Conservation (phyloP, 441 rosid genomes). For the Adansonia madagascariensis region DNA sequence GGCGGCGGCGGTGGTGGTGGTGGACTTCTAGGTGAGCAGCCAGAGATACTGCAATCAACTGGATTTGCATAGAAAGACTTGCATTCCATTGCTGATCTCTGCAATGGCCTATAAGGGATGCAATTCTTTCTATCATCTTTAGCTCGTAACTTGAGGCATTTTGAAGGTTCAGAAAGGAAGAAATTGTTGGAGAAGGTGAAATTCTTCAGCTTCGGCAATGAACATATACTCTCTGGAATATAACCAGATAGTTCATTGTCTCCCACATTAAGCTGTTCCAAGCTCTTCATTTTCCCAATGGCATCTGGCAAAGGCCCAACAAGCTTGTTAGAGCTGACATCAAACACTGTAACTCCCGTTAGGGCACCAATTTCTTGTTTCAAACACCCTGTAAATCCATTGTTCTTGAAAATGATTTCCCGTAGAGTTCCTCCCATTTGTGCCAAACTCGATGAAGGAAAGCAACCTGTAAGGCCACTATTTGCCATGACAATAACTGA, state of each 20-base stretch:
- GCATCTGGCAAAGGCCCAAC: conserved; percentile 69
- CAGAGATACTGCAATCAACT: conserved; percentile 50
- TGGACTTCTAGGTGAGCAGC: conserved; percentile 46
- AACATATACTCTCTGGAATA: conserved; percentile 65
- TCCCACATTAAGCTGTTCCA: conserved; percentile 78
- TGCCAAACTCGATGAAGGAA: conserved; percentile 62
- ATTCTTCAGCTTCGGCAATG: conserved; percentile 64
- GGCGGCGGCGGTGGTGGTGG: no score
- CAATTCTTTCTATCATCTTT: conserved; percentile 67
- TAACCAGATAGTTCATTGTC: conserved; percentile 62
- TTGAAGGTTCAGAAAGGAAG: conserved; percentile 59
- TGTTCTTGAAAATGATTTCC: conserved; percentile 55
- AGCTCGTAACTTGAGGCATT: conserved; percentile 53
- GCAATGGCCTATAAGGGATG: conserved; percentile 57
- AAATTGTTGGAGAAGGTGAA: conserved; percentile 78
- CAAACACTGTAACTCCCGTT: conserved; percentile 61
- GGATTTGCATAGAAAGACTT: conserved; percentile 58
- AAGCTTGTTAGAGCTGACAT: conserved; percentile 65
- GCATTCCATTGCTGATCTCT: conserved; percentile 62
- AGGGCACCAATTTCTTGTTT: conserved; percentile 60
- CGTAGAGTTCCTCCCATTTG: conserved; percentile 63
- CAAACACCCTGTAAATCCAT: conserved; percentile 67
- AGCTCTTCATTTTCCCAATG: conserved; percentile 64
- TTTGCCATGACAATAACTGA: conserved; percentile 81
- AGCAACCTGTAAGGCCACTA: conserved; percentile 57